phyloP scores from a whole-genome alignment of 2,329 filamentous ascomycete genomes.

The Penicillium capsulatum region DNA sequence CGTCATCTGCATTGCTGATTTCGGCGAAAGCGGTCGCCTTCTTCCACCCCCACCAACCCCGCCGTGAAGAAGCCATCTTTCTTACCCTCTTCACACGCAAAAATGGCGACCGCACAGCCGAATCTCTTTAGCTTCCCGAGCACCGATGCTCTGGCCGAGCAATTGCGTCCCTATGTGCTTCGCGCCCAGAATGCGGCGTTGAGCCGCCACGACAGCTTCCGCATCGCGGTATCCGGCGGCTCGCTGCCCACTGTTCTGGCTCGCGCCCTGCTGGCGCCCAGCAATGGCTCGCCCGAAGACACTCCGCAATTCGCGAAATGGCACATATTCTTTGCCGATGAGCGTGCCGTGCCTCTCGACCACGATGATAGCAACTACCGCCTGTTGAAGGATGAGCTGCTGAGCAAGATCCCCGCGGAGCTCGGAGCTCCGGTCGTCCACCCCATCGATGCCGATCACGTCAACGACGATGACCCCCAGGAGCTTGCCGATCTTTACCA shows the following conservation, averaged over 20 bases:
- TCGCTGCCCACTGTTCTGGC: slow-evolving; percentile 86
- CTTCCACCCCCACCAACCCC: slow-evolving; percentile 3
- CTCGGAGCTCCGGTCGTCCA: slow-evolving; percentile 67
- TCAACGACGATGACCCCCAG: slow-evolving; percentile 76
- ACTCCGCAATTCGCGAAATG: slow-evolving; percentile 75
- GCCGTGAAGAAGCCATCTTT: background rate
- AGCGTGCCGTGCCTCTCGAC: slow-evolving; percentile 87
- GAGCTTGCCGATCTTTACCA: slow-evolving; percentile 94
- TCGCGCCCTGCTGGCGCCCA: slow-evolving; percentile 66
- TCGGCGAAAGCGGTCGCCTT: background rate
- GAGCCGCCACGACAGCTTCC: slow-evolving; percentile 76
- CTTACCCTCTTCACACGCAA: slow-evolving; percentile 10
- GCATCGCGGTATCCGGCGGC: slow-evolving; percentile 87
- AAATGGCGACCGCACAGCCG: slow-evolving; percentile 43
- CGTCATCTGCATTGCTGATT: background rate
- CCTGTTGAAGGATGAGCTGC: slow-evolving; percentile 77
- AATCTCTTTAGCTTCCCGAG: slow-evolving; percentile 76
- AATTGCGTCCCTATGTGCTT: slow-evolving; percentile 77
- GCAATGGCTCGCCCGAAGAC: slow-evolving; percentile 54
- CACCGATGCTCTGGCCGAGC: slow-evolving; percentile 65
- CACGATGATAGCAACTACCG: slow-evolving; percentile 93
- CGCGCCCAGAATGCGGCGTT: slow-evolving; percentile 76
- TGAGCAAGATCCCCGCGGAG: slow-evolving; percentile 76
- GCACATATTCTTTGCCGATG: slow-evolving; percentile 98
- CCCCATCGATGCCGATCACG: slow-evolving; percentile 65